These are phyloP conservation scores for Chaetomiaceae sp. DNA, from an alignment of 2,329 filamentous ascomycete genomes.

Conservation along the genomic window DNA sequence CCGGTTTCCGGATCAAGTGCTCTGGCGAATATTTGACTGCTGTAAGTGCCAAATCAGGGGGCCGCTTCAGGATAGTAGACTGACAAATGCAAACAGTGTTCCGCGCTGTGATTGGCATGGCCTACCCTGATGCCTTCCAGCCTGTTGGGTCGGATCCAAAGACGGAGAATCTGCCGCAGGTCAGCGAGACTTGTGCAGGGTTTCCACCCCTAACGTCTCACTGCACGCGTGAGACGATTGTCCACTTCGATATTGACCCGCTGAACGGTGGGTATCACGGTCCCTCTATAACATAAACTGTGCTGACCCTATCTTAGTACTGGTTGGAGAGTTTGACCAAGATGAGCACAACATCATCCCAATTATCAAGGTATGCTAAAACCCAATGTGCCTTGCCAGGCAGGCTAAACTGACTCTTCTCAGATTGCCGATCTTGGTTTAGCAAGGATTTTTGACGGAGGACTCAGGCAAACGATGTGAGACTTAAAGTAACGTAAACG, in stretches of 20 bases:
- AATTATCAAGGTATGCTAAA: conserved; percentile 8
- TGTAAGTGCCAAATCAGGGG: too few relatives aligned
- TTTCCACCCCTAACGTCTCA: neutral
- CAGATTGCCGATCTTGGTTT: conserved; percentile 11
- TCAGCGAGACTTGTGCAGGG: conserved; percentile 1
- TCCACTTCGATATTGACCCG: conserved; percentile 19
- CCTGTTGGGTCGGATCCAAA: neutral
- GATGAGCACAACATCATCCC: conserved; percentile 13
- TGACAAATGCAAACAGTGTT: conserved; percentile 1
- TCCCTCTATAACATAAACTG: too few relatives aligned
- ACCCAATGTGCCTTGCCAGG: neutral
- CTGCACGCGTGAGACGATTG: neutral
- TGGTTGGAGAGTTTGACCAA: conserved; percentile 16
- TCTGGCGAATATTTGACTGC: conserved; percentile 18
- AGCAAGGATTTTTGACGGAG: neutral
- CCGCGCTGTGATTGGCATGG: conserved; percentile 14
- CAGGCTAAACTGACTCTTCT: neutral
- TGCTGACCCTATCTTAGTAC: neutral
- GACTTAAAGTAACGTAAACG: too few relatives aligned
- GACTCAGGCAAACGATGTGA: too few relatives aligned
- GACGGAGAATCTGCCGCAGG: neutral
- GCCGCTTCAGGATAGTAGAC: too few relatives aligned
- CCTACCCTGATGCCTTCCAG: conserved; percentile 10
- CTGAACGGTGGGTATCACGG: conserved; percentile 6
- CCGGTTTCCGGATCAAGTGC: conserved; percentile 2